Conservation (phyloP, 306 rosid species). For the Arachis stenosperma region DNA sequence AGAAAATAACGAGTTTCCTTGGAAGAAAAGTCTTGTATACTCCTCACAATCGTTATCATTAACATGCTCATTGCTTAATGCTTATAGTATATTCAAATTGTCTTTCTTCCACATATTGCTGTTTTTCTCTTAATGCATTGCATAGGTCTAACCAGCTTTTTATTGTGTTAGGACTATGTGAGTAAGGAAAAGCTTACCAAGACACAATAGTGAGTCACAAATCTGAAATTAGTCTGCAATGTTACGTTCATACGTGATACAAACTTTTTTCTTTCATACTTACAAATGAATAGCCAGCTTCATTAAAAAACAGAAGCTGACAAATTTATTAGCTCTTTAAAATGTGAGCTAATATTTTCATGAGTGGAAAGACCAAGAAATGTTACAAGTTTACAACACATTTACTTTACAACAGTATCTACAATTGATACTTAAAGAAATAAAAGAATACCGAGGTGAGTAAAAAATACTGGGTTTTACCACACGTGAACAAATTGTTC, state of each 20-base stretch:
- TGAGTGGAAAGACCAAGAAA: slow-evolving; percentile 13
- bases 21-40: background rate
- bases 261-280: slow-evolving; percentile 32
- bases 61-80: slow-evolving; percentile 2
- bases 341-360: slow-evolving; percentile 54
- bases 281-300: slow-evolving; percentile 50
- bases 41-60: background rate
- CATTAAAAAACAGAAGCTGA: slow-evolving; percentile 62
- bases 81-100: slow-evolving; percentile 19
- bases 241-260: background rate
- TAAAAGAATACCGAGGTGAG: slow-evolving; percentile 43
- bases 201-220: slow-evolving; percentile 64
- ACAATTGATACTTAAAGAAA: slow-evolving; percentile 41
- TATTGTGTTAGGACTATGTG: slow-evolving; percentile 61
- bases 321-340: slow-evolving; percentile 56
- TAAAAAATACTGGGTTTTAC: slow-evolving; percentile 51
- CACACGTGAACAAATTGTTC: slow-evolving; percentile 63
- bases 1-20: background rate
- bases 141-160: slow-evolving; percentile 20
- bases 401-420: slow-evolving; percentile 38
- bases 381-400: background rate
- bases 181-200: slow-evolving; percentile 59
- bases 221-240: slow-evolving; percentile 13
- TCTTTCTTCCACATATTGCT: background rate
- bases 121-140: slow-evolving; percentile 10